Conservation (phyloP, 768 basidiomycete species). For the Collybia nuda region DNA sequence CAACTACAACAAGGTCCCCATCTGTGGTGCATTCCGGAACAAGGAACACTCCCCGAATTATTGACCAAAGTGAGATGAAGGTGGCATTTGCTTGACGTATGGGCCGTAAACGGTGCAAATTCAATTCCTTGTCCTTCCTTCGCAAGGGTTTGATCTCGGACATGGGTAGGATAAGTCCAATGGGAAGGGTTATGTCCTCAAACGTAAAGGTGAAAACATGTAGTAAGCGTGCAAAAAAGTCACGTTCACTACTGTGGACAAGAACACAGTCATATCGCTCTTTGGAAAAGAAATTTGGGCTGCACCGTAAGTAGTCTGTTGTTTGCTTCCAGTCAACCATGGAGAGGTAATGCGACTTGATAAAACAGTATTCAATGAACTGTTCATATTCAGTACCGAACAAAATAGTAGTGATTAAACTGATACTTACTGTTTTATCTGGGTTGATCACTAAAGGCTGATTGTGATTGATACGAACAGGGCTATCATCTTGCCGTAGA, state of each 20-base stretch:
- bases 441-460: too few relatives aligned
- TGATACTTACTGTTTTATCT: too few relatives aligned
- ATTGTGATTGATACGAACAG: background rate
- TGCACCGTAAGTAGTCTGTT: conserved; percentile 19
- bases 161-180: conserved; percentile 3
- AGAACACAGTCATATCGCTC: conserved; percentile 12
- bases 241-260: background rate
- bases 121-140: conserved; percentile 20
- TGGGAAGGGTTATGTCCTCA: background rate
- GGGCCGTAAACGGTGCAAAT: conserved; percentile 14
- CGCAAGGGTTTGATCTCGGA: background rate
- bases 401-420: too few relatives aligned
- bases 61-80: conserved; percentile 25
- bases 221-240: background rate
- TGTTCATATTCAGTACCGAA: conserved; percentile 1
- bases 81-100: conserved; percentile 4
- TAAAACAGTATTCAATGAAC: conserved; percentile 3
- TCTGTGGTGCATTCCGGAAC: conserved; percentile 13
- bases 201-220: background rate
- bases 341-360: conserved; percentile 19
- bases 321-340: conserved; percentile 14
- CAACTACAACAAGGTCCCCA: conserved; percentile 23
- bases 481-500: background rate
- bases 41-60: conserved; percentile 26
- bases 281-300: conserved; percentile 9